Evolutionary conservation across 495 filamentous ascomycete species (phyloP), one percentile per base, ranked within the genome.

Genomic region (Aspergillus baeticus): DNA sequence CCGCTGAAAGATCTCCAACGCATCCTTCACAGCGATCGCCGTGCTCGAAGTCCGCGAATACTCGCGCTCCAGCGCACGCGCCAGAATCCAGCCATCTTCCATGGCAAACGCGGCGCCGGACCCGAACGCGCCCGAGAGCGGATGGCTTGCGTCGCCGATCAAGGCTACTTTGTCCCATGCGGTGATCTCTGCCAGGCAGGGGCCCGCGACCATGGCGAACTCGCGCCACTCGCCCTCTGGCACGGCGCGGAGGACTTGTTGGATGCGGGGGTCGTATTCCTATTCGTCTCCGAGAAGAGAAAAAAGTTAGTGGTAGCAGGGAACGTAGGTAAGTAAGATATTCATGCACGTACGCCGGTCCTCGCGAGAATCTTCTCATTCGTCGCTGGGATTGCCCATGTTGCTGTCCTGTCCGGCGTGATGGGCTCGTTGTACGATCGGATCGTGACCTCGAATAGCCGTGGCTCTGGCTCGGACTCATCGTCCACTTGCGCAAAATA

Each of bases 31-130:
- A 0, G 63, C 59, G 18, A 62, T 59, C 10, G 51, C 54, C 36
- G 52, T 52, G 36, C 26, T 45, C 8, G 15, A 20, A 34, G 3
- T 14, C n/a, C 35, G 4, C 35, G 10, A 13, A 37, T 13, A 37
- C 35, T 56, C 47, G 31, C 72, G 56, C 14, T 73, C 72, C 2
- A 81, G 63, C 6, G 73, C 68, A 44, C 67, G 71, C 5, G 75
- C 75, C 23, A 81, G 62, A 34, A 77, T 71, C 70, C 71, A 81
- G 13, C 70, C 72, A 60, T 81, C 78, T 54, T 80, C 74, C 65
- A 81, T 71, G 0, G 78, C 77, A 50, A 81, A 81, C 6, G 73
- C 74, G 1, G 78, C 75, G 0, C 78, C 78, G 1, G 78, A 78
- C 0, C 78, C 78, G 60, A 77, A 77, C 2, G 69, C 71, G 47